phyloP scores from a whole-genome alignment of 495 filamentous ascomycete species.

The Ascobolus immersus region DNA sequence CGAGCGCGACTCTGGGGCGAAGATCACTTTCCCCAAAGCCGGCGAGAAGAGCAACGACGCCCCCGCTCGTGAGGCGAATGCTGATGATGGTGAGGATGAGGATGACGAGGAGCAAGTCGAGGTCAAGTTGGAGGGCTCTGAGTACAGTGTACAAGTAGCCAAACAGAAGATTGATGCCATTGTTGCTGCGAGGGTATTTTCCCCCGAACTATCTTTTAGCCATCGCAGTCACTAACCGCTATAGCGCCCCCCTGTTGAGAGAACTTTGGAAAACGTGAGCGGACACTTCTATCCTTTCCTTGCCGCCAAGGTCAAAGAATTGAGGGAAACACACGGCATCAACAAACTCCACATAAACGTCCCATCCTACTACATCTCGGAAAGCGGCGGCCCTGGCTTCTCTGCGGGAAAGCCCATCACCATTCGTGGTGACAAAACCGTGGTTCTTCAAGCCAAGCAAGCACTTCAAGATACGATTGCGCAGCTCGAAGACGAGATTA shows the following conservation, averaged over 20 bases:
- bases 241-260: neutral
- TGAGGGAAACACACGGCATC: too few species aligned
- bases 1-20: conserved; percentile 58
- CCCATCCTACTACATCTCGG: conserved; percentile 13
- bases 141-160: conserved; percentile 56
- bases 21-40: conserved; percentile 70
- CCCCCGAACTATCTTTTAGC: neutral
- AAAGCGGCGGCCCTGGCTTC: conserved; percentile 9
- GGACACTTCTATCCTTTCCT: conserved; percentile 83
- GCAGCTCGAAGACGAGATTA: conserved; percentile 41
- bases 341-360: conserved; percentile 19
- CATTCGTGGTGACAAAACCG: conserved; percentile 61
- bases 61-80: conserved; percentile 39
- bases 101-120: conserved; percentile 51
- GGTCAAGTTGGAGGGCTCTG: conserved; percentile 70
- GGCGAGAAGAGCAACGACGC: too few species aligned
- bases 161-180: conserved; percentile 58
- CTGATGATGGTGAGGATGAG: conserved; percentile 31
- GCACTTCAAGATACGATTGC: conserved; percentile 53
- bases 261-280: conserved; percentile 1
- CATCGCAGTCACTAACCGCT: neutral
- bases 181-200: conserved; percentile 42
- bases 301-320: conserved; percentile 47
- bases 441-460: conserved; percentile 51
- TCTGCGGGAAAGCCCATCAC: conserved; percentile 31